Conservation (phyloP, 1,284 basidiomycete species). For the Termitomyces sp. region DNA sequence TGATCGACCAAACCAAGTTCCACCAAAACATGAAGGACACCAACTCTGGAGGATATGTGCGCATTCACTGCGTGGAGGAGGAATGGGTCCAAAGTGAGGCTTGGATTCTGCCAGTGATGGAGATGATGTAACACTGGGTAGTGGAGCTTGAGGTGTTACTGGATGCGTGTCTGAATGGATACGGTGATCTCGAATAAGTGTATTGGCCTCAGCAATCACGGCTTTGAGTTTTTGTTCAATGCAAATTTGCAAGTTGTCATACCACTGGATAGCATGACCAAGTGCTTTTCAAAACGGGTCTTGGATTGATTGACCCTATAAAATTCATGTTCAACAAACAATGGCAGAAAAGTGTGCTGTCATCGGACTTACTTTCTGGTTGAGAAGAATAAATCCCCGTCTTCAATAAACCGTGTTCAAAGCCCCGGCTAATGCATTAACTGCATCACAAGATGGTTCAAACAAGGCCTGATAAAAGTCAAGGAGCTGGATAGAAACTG, state of each 20-base stretch:
- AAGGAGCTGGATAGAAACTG: constrained; percentile 7
- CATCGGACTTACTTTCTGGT: neutral
- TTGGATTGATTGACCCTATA: neutral
- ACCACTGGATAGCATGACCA: constrained; percentile 14
- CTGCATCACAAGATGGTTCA: neutral
- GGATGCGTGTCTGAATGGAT: no score
- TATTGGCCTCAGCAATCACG: neutral
- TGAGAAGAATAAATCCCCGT: neutral
- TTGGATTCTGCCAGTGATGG: no score
- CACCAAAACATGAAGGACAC: no score
- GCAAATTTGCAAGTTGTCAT: constrained; percentile 13
- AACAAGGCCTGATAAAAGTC: neutral
- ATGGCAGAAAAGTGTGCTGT: no score
- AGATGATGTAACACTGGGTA: no score
- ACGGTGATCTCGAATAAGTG: no score
- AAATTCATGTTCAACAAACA: no score
- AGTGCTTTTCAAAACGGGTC: constrained; percentile 1
- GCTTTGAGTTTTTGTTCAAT: constrained; percentile 9
- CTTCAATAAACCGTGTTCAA: neutral
- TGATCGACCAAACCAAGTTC: no score
- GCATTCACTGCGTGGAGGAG: no score
- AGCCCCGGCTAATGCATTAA: constrained; percentile 23
- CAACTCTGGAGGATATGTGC: no score
- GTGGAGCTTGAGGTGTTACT: no score
- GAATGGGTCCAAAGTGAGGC: no score